Conservation (phyloP, 176 grass and related monocot genomes). For the Triticum dicoccoides region DNA sequence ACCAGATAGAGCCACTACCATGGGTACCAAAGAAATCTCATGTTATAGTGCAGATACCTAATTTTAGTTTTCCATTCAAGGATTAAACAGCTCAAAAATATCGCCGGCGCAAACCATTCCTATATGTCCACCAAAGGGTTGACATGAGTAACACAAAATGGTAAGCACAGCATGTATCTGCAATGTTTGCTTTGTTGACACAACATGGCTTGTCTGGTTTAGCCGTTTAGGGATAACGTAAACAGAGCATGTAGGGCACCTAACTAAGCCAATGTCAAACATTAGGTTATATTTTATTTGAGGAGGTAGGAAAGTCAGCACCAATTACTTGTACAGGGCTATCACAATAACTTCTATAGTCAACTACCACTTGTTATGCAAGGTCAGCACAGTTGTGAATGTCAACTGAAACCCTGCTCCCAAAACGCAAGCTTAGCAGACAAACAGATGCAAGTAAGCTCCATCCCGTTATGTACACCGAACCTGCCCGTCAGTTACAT, state of each 20-base stretch:
- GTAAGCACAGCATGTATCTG: not conserved
- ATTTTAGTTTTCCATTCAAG: not conserved
- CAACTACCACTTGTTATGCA: not conserved
- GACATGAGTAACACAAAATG: not conserved
- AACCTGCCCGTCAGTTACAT: not conserved
- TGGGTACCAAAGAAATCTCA: not conserved
- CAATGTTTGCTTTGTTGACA: not conserved
- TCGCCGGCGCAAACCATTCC: not conserved
- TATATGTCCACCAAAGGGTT: not conserved
- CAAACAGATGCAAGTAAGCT: not conserved
- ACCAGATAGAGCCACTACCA: not conserved
- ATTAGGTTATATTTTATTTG: not conserved
- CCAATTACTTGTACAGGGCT: not conserved
- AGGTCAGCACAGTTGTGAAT: not conserved
- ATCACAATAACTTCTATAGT: not conserved
- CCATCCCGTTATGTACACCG: not conserved
- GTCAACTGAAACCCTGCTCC: slow-evolving; percentile 18
- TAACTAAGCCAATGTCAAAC: slow-evolving; percentile 12
- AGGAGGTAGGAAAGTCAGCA: not conserved
- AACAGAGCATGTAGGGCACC: not conserved
- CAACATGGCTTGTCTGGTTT: slow-evolving; percentile 3
- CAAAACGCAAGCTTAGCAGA: not conserved
- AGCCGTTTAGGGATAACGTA: not conserved
- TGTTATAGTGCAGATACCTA: not conserved
- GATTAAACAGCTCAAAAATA: not conserved